Evolutionary conservation across 257 asterid species (phyloP).

Genomic region (Cruciata laevipes): DNA sequence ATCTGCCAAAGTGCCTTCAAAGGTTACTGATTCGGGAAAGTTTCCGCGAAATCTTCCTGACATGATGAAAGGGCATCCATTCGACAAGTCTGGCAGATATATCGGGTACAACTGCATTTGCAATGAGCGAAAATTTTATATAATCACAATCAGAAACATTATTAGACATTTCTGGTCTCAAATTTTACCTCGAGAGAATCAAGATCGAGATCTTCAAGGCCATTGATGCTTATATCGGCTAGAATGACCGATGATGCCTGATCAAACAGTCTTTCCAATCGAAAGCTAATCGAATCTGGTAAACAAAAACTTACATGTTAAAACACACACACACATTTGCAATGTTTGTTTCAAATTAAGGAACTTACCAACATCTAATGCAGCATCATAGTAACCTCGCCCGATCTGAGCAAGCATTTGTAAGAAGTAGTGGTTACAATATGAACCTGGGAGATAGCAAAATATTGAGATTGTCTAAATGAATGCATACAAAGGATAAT

Average conservation of each 20-base stretch:
- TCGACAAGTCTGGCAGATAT: constrained; percentile 55
- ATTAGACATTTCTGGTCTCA: neutral
- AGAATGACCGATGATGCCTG: constrained; percentile 58
- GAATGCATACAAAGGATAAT: constrained; percentile 4
- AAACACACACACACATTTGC: neutral
- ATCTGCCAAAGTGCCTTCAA: constrained; percentile 60
- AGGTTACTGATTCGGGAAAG: constrained; percentile 49
- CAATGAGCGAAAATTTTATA: constrained; percentile 15
- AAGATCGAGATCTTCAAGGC: constrained; percentile 50
- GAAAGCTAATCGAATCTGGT: constrained; percentile 49
- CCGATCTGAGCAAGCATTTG: constrained; percentile 87
- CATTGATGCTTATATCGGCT: constrained; percentile 50
- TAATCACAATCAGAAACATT: too few relatives aligned
- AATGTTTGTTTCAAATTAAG: neutral
- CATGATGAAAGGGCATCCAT: constrained; percentile 57
- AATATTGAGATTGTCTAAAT: neutral
- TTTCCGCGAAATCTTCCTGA: constrained; percentile 69
- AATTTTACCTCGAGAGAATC: constrained; percentile 67
- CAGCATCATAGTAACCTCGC: constrained; percentile 74
- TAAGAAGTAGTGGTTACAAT: constrained; percentile 84
- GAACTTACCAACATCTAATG: constrained; percentile 58
- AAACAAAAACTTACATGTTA: neutral
- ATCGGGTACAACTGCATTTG: constrained; percentile 66
- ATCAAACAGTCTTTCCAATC: constrained; percentile 57
- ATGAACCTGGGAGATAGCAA: constrained; percentile 37